A percentile compares a stretch with the other conserved stretches of the same genome.
Evolutionary conservation across 2,329 filamentous ascomycete species (phyloP).

Genomic region (Venturia aucupariae): DNA sequence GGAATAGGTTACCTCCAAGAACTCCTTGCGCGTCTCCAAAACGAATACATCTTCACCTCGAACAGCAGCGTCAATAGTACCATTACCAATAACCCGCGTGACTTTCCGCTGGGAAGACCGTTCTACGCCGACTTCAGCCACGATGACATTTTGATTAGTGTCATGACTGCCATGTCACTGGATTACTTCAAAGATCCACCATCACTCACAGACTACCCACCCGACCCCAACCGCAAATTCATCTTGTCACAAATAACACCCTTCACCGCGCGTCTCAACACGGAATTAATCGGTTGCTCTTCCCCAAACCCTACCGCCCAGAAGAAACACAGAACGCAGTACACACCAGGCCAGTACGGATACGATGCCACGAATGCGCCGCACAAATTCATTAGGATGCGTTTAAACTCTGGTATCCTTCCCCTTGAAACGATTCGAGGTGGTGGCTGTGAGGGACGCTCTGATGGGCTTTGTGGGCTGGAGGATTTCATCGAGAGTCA

Average conservation of each 20-base stretch:
- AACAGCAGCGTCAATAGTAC: conserved; percentile 45
- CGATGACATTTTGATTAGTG: conserved; percentile 43
- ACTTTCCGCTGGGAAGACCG: conserved; percentile 40
- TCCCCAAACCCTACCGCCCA: conserved; percentile 31
- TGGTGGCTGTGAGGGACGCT: conserved; percentile 34
- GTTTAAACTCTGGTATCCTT: conserved; percentile 41
- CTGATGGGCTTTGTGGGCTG: conserved; percentile 39
- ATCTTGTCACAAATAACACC: conserved; percentile 43
- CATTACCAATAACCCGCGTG: conserved; percentile 34
- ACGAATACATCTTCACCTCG: conserved; percentile 38
- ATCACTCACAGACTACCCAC: conserved; percentile 33
- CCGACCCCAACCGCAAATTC: conserved; percentile 38
- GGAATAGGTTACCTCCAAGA: conserved; percentile 46
- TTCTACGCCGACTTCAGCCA: conserved; percentile 47
- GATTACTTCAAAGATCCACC: conserved; percentile 45
- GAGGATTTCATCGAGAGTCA: conserved; percentile 35
- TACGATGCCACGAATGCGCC: conserved; percentile 31
- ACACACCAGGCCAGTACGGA: conserved; percentile 37
- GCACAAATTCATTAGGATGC: conserved; percentile 42
- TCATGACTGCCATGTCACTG: conserved; percentile 43
- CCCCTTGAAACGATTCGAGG: conserved; percentile 40
- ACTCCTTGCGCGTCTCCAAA: conserved; percentile 39
- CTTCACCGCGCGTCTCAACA: conserved; percentile 46
- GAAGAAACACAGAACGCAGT: conserved; percentile 31
- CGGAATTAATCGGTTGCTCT: conserved; percentile 47